Evolutionary conservation across 352 stramenopile species (phyloP).

Genomic region (Globisporangium canariense): DNA sequence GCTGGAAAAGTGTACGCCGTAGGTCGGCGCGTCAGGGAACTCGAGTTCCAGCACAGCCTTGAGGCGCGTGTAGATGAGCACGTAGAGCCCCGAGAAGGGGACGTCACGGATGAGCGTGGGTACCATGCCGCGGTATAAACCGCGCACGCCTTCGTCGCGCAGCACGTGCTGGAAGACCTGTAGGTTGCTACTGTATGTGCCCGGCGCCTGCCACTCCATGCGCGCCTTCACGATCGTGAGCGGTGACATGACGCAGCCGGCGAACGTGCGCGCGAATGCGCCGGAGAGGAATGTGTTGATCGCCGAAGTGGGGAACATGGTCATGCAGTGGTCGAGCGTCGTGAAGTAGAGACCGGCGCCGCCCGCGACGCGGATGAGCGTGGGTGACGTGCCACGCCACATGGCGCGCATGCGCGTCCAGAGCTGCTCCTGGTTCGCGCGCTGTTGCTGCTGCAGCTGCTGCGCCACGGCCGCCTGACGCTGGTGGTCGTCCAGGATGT

Average conservation of each 20-base stretch:
- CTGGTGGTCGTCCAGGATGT: conserved; percentile 8
- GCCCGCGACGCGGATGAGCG: conserved; percentile 74
- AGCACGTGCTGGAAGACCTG: conserved; percentile 67
- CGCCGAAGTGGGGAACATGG: conserved; percentile 44
- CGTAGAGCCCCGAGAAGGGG: conserved; percentile 86
- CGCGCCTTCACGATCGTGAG: conserved; percentile 86
- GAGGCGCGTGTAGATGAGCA: conserved; percentile 80
- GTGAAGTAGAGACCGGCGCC: conserved; percentile 84
- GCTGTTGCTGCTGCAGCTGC: conserved; percentile 11
- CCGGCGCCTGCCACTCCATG: conserved; percentile 78
- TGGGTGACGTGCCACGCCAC: conserved; percentile 82
- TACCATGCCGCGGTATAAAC: conserved; percentile 84
- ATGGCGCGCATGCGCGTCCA: conserved; percentile 51
- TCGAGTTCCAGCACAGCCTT: conserved; percentile 41
- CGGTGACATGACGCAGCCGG: conserved; percentile 72
- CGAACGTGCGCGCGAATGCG: conserved; percentile 83
- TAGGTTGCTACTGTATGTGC: conserved; percentile 58
- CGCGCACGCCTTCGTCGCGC: conserved; percentile 58
- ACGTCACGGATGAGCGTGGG: conserved; percentile 85
- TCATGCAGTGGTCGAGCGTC: conserved; percentile 68
- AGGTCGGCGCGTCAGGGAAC: conserved; percentile 43
- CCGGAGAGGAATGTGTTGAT: conserved; percentile 81
- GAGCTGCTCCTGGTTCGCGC: conserved; percentile 16
- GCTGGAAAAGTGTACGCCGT: conserved; percentile 75
- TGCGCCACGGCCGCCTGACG: conserved; percentile 7